phyloP scores from a whole-genome alignment of 805 yeast genomes.

The Suhomyces emberorum region DNA sequence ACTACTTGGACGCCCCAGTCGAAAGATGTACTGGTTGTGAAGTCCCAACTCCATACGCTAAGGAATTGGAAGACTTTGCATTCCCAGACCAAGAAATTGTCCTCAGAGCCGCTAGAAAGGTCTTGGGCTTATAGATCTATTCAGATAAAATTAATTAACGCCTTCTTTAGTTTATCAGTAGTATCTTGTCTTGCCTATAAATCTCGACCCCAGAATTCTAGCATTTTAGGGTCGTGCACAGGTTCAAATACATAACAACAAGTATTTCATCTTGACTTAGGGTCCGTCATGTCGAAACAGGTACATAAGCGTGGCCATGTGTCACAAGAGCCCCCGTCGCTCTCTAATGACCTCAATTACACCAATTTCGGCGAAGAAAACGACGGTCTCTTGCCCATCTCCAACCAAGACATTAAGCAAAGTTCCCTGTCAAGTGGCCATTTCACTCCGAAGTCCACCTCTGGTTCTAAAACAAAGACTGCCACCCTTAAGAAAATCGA shows the following conservation, averaged over 20 bases:
- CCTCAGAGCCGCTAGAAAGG: constrained; percentile 81
- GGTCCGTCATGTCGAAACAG: not conserved
- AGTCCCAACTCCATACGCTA: constrained; percentile 98
- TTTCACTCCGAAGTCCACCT: constrained; percentile 1
- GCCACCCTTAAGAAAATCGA: constrained; percentile 36
- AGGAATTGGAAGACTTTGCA: constrained; percentile 94
- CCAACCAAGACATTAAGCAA: constrained; percentile 14
- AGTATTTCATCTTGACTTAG: no score
- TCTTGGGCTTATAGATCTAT: constrained; percentile 49
- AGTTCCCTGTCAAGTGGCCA: not conserved
- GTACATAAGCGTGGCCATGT: constrained; percentile 23
- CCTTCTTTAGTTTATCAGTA: no score
- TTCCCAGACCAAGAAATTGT: constrained; percentile 96
- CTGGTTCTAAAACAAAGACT: not conserved
- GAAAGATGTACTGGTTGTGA: constrained; percentile 99
- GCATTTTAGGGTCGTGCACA: no score
- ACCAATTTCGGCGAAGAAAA: constrained; percentile 28
- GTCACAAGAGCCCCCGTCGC: constrained; percentile 11
- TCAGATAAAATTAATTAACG: not conserved
- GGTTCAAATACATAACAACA: no score
- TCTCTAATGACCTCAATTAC: constrained; percentile 15
- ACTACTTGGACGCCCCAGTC: constrained; percentile 96
- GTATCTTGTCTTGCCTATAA: no score
- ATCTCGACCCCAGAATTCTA: no score
- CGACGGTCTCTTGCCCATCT: constrained; percentile 35